Evolutionary conservation across 768 basidiomycete species (phyloP).

Genomic region (Rhodotorula babjevae): DNA sequence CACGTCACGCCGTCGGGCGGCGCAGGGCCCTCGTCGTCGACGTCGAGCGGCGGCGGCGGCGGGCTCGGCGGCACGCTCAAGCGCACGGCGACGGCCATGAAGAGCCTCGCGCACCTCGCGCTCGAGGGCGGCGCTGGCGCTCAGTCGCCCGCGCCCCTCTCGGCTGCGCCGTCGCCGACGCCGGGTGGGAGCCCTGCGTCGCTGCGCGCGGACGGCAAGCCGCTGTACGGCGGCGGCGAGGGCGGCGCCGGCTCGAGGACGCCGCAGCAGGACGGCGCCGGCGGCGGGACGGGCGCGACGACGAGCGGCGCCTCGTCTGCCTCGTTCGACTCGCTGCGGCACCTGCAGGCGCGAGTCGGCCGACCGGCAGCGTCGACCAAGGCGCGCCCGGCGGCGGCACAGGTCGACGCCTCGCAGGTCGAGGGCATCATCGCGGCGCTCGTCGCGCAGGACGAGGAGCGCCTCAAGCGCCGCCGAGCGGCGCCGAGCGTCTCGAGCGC

Average conservation of each 20-base stretch:
- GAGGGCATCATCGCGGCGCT: conserved; percentile 80
- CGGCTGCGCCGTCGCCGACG: conserved; percentile 8
- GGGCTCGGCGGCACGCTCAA: conserved; percentile 17
- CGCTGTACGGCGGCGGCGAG: not conserved
- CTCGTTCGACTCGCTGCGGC: conserved; percentile 35
- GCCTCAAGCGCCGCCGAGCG: conserved; percentile 61
- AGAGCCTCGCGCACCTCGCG: conserved; percentile 33
- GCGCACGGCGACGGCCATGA: conserved; percentile 31
- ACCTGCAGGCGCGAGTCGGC: conserved; percentile 30
- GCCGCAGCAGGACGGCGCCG: not conserved
- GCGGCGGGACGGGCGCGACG: not conserved
- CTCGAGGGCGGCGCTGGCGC: conserved; percentile 12
- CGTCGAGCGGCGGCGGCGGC: not conserved
- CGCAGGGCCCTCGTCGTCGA: not conserved
- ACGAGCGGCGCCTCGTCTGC: conserved; percentile 14
- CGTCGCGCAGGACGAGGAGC: conserved; percentile 91
- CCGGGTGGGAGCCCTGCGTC: not conserved
- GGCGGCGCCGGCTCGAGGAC: not conserved
- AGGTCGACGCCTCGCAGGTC: conserved; percentile 8
- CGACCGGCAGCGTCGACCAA: conserved; percentile 16
- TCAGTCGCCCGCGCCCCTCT: not conserved
- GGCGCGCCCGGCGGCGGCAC: not conserved
- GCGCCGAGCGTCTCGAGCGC: conserved; percentile 49
- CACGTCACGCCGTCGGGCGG: not conserved
- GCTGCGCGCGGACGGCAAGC: conserved; percentile 12